Conservation (phyloP, 2,329 filamentous ascomycete species). For the Talaromyces piceae region DNA sequence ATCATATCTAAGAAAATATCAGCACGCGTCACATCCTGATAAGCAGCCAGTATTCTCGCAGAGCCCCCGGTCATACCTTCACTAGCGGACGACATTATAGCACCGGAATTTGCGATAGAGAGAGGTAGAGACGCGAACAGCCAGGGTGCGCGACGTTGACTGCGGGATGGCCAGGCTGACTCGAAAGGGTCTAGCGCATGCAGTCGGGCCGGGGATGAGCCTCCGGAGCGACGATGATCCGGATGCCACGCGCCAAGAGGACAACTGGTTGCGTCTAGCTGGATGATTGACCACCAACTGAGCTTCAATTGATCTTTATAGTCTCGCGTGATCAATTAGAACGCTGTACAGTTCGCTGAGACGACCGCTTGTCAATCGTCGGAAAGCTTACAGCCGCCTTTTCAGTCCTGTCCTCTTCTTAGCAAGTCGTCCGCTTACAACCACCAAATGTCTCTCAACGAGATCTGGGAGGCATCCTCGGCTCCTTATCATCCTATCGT, state of each 20-base stretch:
- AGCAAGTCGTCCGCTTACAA: not conserved
- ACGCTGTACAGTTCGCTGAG: not conserved
- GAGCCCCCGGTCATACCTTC: conserved; percentile 20
- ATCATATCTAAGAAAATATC: conserved; percentile 20
- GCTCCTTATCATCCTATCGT: conserved; percentile 75
- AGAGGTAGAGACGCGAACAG: conserved; percentile 1
- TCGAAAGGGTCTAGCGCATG: conserved; percentile 1
- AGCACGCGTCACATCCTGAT: not conserved
- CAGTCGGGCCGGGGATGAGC: conserved; percentile 11
- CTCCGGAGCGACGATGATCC: conserved; percentile 19
- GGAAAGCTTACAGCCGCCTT: not conserved
- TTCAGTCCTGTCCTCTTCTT: not conserved
- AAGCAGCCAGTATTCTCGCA: not conserved
- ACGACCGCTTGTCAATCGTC: not conserved
- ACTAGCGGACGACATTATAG: conserved; percentile 24
- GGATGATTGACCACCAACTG: not conserved
- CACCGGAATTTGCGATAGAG: not conserved
- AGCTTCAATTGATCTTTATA: no score
- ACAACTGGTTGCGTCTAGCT: conserved; percentile 10
- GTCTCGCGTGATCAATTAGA: no score
- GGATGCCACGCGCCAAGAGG: conserved; percentile 14
- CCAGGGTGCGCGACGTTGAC: conserved; percentile 3
- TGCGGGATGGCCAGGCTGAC: conserved; percentile 12
- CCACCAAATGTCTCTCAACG: conserved; percentile 59
- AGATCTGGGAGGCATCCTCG: conserved; percentile 90